A percentile compares a stretch with the other conserved stretches of the same genome.
Evolutionary conservation across 352 stramenopile species (phyloP).

Genomic region (Pythium volutum): DNA sequence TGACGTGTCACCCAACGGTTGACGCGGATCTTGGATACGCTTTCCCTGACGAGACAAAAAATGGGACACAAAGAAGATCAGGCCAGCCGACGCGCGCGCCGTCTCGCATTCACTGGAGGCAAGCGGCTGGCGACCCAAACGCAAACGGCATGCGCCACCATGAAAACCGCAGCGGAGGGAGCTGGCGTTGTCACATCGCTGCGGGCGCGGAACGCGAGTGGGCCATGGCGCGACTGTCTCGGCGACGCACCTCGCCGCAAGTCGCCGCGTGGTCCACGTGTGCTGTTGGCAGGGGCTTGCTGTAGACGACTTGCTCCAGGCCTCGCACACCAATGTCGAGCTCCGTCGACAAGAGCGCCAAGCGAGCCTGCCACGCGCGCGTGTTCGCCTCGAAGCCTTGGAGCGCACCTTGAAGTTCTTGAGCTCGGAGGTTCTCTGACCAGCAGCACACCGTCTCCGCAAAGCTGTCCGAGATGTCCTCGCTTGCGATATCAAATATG

Average conservation of each 20-base stretch:
- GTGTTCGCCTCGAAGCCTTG: background rate
- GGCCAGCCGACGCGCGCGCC: background rate
- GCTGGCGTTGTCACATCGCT: background rate
- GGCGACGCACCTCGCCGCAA: background rate
- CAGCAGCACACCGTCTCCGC: background rate
- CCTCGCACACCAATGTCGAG: background rate
- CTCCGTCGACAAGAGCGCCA: background rate
- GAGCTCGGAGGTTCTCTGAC: background rate
- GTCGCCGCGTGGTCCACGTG: background rate
- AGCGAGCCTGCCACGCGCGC: background rate
- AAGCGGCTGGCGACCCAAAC: background rate
- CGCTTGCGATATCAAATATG: background rate
- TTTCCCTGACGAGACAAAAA: background rate
- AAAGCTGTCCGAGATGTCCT: background rate
- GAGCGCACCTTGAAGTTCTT: background rate
- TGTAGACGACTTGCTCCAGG: conserved; percentile 6
- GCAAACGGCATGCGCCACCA: background rate
- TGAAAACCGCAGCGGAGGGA: conserved; percentile 3
- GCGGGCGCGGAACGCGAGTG: background rate
- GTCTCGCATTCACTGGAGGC: background rate
- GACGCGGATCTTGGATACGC: conserved; percentile 7
- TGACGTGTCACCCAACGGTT: conserved; percentile 18
- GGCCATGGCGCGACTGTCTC: background rate
- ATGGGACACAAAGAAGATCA: background rate
- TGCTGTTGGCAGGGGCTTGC: background rate